Conservation (phyloP, 2,329 filamentous ascomycete genomes). For the Calonectria pteridis region DNA sequence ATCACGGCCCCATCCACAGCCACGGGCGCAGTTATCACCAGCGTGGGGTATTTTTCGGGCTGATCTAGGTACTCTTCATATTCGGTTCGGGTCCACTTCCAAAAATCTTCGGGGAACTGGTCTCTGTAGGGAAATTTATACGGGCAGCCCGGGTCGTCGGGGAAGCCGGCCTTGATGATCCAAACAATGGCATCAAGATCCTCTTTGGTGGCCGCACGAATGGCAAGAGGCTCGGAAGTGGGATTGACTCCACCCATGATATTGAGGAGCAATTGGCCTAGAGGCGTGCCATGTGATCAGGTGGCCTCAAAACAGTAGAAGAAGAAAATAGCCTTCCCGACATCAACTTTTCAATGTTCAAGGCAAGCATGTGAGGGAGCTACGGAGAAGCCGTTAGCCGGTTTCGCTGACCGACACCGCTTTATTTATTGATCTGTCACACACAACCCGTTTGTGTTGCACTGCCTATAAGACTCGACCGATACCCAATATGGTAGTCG, state of each 20-base stretch:
- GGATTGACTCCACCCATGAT: neutral
- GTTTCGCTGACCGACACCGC: neutral
- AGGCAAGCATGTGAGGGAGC: neutral
- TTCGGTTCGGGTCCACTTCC: slow-evolving; percentile 25
- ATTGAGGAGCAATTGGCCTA: neutral
- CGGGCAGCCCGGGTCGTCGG: neutral
- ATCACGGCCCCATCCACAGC: neutral
- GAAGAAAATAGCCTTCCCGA: neutral
- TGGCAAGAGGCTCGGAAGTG: neutral
- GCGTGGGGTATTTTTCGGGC: neutral
- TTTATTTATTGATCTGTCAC: neutral
- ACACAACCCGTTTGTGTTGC: no score
- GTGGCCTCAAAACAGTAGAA: neutral
- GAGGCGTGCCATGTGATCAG: neutral
- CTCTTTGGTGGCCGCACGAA: neutral
- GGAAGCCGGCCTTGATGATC: neutral
- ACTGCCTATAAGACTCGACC: no score
- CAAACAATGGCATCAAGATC: neutral
- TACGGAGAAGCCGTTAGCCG: no score
- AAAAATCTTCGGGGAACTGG: neutral
- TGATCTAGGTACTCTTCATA: slow-evolving; percentile 19
- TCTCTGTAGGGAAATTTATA: neutral
- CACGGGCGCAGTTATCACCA: neutral
- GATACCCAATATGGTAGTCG: no score
- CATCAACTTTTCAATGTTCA: neutral